Evolutionary conservation across 495 filamentous ascomycete species (phyloP), one percentile per base, ranked within the genome.

Genomic region (Ascodesmis nigricans): DNA sequence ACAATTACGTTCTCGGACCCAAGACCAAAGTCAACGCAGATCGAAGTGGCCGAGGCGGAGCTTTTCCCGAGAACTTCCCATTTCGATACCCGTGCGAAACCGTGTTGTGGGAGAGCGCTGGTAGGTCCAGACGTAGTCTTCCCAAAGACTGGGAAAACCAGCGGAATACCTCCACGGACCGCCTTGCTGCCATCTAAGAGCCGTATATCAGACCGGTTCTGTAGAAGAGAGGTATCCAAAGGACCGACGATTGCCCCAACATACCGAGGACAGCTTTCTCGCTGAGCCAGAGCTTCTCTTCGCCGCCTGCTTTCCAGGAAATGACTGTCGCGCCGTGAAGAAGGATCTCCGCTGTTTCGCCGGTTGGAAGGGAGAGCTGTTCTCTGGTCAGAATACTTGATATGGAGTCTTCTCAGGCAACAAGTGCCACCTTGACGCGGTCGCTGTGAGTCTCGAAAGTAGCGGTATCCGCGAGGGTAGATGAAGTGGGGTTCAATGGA

Each of bases 131-230:
- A 54, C 21, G 74, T 71, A 6, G 79, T 66, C 26, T 77, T 78
- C 21, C 87, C 87, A 54, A 97, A 97, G 50, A 90, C 77, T 13
- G 90, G 90, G 53, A 99, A 99, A 2, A 99, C 90, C 21, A 99
- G 57, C 5, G 90, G 90, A 41, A 99, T 78, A 4, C 90, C 75
- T 9, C 76, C 76, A 41, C 75, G 51, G 20, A 79, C 73, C 5
- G 66, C 56, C 44, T 65, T 67, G 32, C 55, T 55, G 23, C 68
- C 66, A 47, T 73, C 68, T 36, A 33, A 6, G 28, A 15, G 28
- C 6, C 5, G 28, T 7, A 5, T 31, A 31, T 6, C 6, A 9
- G 5, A 27, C 11, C 22, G 4, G 22, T 36, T 14, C n/a, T n/a
- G n/a, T n/a, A n/a, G n/a, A n/a, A n/a, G n/a, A n/a, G n/a, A n/a